Base-by-base conservation (phyloP, 495 filamentous ascomycete species). In the Aspergillus hancockii region DNA sequence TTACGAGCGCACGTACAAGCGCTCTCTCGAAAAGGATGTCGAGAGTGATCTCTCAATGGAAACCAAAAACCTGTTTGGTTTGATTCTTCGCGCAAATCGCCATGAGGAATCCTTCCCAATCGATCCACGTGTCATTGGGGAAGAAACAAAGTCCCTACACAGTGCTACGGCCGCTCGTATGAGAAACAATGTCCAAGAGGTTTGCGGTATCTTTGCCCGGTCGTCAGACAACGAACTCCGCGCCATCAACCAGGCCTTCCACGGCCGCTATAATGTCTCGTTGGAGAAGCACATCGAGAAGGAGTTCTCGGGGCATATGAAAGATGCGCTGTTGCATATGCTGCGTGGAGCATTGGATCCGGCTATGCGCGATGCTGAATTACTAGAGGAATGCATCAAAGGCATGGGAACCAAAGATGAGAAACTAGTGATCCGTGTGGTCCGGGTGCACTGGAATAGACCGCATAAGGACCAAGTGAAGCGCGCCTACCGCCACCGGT, bases 221-320 rank as follows among this genome's bases (percentile, higher is more conserved):
- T 79, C 87, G 19, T 91, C 86, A 60, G 85, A 96, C 66, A 85
- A 81, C 28, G 90, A 97, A 69, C 75, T 98, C 54, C 83, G 90
- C 25, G 92, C 93, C 49, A 90, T 97, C 57, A 83, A 82, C 23
- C 80, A 87, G 38, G 79, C 81, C 4, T 97, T 93, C 71, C 72
- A 83, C 46, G 73, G 81, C 31, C 84, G 83, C 43, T 94, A 90
- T 67, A 79, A 84, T 1, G 72, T 77, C 12, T 71, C 81, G 19
- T 76, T 98, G 9, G 87, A 90, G 55, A 84, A 85, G 28, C 85
- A 90, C 52, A 82, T 97, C 43, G 79, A 82, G 53, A 87, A 82
- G 75, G 87, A 94, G 67, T 96, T 97, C 73, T 88, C 87, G 0
- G 93, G 93, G 0, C 93, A 98, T 65, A 97, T 97, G 91, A 83